Conservation (phyloP, 371 early-diverging fungal species). For the Mucor mucedo region DNA sequence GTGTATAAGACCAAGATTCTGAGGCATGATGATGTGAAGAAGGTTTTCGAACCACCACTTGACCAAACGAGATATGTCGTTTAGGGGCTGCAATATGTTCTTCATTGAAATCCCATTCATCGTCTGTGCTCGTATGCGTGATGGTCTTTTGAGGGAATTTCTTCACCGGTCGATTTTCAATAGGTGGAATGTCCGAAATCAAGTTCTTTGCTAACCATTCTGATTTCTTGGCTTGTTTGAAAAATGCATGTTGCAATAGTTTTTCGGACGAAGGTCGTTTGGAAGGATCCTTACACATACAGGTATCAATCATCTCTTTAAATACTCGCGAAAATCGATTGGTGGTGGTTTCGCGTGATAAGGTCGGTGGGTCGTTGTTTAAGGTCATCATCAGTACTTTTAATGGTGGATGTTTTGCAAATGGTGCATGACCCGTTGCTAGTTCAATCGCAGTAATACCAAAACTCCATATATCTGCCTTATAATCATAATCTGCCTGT, state of each 20-base stretch:
- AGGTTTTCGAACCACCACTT: constrained; percentile 44
- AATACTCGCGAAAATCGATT: constrained; percentile 78
- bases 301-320: constrained; percentile 88
- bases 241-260: constrained; percentile 79
- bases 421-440: constrained; percentile 90
- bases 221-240: constrained; percentile 78
- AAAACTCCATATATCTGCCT: constrained; percentile 91
- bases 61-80: constrained; percentile 55
- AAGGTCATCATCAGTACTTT: constrained; percentile 87
- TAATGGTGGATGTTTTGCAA: constrained; percentile 83
- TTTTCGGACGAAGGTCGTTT: constrained; percentile 83
- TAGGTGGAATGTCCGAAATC: constrained; percentile 68
- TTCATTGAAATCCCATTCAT: constrained; percentile 54
- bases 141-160: constrained; percentile 34
- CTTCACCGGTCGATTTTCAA: constrained; percentile 65
- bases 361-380: constrained; percentile 87
- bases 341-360: constrained; percentile 74
- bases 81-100: constrained; percentile 22
- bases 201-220: constrained; percentile 67
- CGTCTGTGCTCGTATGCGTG: constrained; percentile 29
- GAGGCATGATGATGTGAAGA: constrained; percentile 18
- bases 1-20: constrained; percentile 24
- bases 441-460: constrained; percentile 90
- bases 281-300: constrained; percentile 80
- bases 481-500: constrained; percentile 77